Conservation (phyloP, 2,329 filamentous ascomycete species). For the Lasiodiplodia gonubiensis region DNA sequence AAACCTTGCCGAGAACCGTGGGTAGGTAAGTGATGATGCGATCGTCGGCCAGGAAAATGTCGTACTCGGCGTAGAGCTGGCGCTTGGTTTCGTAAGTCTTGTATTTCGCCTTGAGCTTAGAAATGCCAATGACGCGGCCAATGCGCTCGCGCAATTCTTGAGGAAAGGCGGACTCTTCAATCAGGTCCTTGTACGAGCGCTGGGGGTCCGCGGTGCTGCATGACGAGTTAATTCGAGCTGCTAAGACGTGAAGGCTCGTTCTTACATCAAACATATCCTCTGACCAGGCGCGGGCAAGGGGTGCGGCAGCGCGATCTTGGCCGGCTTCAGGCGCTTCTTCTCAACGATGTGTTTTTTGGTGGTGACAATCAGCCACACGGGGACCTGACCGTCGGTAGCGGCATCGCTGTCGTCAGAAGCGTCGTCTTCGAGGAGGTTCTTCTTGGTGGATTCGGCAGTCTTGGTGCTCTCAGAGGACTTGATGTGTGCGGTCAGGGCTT, state of each 20-base stretch:
- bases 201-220: slow-evolving; percentile 79
- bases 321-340: slow-evolving; percentile 79
- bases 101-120: slow-evolving; percentile 88
- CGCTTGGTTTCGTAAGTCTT: slow-evolving; percentile 82
- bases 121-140: slow-evolving; percentile 73
- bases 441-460: slow-evolving; percentile 57
- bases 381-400: slow-evolving; percentile 52
- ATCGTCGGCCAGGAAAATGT: slow-evolving; percentile 92
- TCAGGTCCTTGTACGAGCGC: slow-evolving; percentile 86
- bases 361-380: slow-evolving; percentile 67
- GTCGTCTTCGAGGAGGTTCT: slow-evolving; percentile 60
- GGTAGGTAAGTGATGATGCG: slow-evolving; percentile 77
- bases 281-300: slow-evolving; percentile 3
- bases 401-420: slow-evolving; percentile 38
- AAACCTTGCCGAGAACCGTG: slow-evolving; percentile 83
- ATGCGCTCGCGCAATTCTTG: slow-evolving; percentile 55
- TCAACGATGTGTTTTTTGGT: slow-evolving; percentile 73
- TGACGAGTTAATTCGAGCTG: background rate
- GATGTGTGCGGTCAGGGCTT: slow-evolving; percentile 64
- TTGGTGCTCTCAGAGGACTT: slow-evolving; percentile 56
- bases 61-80: slow-evolving; percentile 83
- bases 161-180: slow-evolving; percentile 69
- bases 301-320: slow-evolving; percentile 65
- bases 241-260: too few relatives aligned
- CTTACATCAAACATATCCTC: slow-evolving; percentile 27